Conservation (phyloP, 2,329 filamentous ascomycete species). For the Aureobasidium leucospermi region DNA sequence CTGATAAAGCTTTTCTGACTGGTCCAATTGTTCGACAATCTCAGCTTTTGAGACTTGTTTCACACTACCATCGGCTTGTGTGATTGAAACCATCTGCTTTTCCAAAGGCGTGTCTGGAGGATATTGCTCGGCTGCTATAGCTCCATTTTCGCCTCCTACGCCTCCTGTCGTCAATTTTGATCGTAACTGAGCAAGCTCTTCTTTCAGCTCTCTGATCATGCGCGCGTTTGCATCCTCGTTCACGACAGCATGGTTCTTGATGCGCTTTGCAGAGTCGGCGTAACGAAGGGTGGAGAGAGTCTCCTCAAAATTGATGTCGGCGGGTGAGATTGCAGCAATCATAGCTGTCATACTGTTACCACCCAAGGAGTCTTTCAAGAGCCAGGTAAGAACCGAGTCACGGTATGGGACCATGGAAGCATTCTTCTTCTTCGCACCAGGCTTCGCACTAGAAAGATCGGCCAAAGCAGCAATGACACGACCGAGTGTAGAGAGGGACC, state of each 20-base stretch:
- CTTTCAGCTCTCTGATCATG: slow-evolving; percentile 97
- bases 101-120: slow-evolving; percentile 87
- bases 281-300: slow-evolving; percentile 93
- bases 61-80: slow-evolving; percentile 70
- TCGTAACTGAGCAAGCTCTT: slow-evolving; percentile 78
- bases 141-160: slow-evolving; percentile 35
- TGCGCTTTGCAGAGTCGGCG: slow-evolving; percentile 94
- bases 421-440: slow-evolving; percentile 76
- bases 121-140: slow-evolving; percentile 72
- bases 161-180: slow-evolving; percentile 62
- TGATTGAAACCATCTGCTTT: slow-evolving; percentile 93
- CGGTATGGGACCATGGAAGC: slow-evolving; percentile 82
- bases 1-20: slow-evolving; percentile 91
- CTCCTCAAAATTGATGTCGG: slow-evolving; percentile 98
- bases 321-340: slow-evolving; percentile 97
- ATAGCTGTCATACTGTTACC: slow-evolving; percentile 99
- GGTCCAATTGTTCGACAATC: slow-evolving; percentile 90
- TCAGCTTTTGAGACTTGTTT: slow-evolving; percentile 98
- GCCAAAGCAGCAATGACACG: slow-evolving; percentile 95
- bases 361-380: slow-evolving; percentile 91
- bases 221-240: slow-evolving; percentile 98
- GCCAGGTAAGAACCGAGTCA: slow-evolving; percentile 93
- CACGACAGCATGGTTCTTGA: slow-evolving; percentile 99
- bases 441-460: slow-evolving; percentile 79
- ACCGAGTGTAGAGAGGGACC: slow-evolving; percentile 89